Evolutionary conservation across 1,284 basidiomycete genomes (phyloP), one percentile per base, ranked within the genome.

Genomic region (Cutaneotrichosporon cavernicola): DNA sequence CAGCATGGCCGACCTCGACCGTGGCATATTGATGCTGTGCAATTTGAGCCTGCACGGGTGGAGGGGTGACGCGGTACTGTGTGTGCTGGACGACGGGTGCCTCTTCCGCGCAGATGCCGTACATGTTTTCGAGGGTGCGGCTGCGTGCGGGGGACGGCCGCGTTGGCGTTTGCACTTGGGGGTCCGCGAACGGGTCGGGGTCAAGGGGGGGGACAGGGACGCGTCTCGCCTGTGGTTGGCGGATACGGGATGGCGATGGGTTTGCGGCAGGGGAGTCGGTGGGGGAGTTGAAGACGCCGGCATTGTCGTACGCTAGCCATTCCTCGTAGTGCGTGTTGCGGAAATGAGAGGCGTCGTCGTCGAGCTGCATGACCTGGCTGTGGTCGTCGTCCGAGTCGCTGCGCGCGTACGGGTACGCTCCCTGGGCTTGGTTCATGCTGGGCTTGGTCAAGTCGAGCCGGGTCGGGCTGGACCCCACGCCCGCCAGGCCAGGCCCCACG

Each of bases 281-380:
- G 22, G 18, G 16, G 1, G 60, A 10, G 18, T 22, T 22, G 55
- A 36, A 16, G 22, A n/a, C 32, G 21, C 36, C n/a, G 7, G 30
- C 51, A 18, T 22, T 1, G 22, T 60, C 56, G 51, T 60, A 67
- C 13, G 56, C 30, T 2, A 64, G 34, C 66, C 66, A 67, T 50
- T 63, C 52, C 43, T 67, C 66, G 51, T 60, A 62, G 43, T 56
- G 26, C 5, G 66, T 53, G 34, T 52, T 31, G 34, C 60, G 60
- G 11, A 57, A 51, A 52, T 58, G 51, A 9, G 36, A 21, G 21
- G 32, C 49, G 32, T 56, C 52, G 40, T 60, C 55, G 13, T 50
- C 57, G 0, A 36, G 51, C 9, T 56, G 38, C 30, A 36, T 5
- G 8, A 60, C 40, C 0, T 55, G 36, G 0, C n/a, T 10, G 43